Evolutionary conservation across 2,329 filamentous ascomycete species (phyloP), one percentile per base, ranked within the genome.

Genomic region (Fusarium metavorans): DNA sequence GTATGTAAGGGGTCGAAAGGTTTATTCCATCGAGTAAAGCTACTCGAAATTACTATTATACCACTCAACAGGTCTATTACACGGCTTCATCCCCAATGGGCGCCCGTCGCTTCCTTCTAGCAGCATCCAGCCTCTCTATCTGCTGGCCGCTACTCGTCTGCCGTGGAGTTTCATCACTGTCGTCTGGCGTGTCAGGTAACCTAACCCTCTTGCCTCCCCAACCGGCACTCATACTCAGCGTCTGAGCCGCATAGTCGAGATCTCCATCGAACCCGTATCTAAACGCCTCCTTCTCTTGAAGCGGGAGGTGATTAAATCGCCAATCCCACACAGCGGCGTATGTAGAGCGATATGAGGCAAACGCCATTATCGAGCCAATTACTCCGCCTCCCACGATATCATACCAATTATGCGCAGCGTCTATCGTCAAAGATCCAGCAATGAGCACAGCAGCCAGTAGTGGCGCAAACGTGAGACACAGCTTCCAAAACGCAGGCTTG

Each of bases 361-460:
- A 91, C 0, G 92, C 92, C 82, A 93, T 89, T 68, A 89, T 79
- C 2, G 88, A 91, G 3, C 92, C 92, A 54, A 94, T 92, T 45
- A 88, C 79, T 0, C 88, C 92, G 6, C 92, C 92, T 0, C 90
- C 91, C 1, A 93, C 67, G n/a, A 93, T 85, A 66, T 94, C 92
- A 70, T 94, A 94, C 91, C 92, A 93, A 82, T 94, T 92, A 83
- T 95, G 93, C 80, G 87, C 93, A 79, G 93, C 90, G 73, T 94
- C 91, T 66, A 94, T 93, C 0, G 92, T 93, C 11, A 94, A 83
- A 0, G 91, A 89, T 7, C 92, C 92, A 2, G 88, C 92, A 50
- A 95, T 93, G 3, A 95, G 84, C 35, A 4, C 86, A 3, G 56
- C 56, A 11, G 34, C 56, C 1, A 58, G 6, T 9, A 58, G 10